Evolutionary conservation across 2,329 filamentous ascomycete genomes (phyloP).

Genomic region (Monosporascus sp.): DNA sequence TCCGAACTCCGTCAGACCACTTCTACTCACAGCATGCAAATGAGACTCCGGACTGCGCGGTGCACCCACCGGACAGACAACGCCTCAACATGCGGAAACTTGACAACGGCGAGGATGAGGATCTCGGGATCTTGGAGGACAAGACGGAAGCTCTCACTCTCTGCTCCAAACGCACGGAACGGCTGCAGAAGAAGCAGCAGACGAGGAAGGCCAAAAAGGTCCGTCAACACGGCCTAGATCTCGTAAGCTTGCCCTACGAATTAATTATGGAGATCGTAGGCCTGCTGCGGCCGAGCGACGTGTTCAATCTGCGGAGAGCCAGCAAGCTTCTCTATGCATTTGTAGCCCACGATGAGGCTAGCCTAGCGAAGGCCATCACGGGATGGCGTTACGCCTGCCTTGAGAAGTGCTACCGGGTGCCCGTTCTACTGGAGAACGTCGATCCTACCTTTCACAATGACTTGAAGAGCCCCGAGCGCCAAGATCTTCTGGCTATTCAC

Average conservation of each 20-base stretch:
- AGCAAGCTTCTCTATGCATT: conserved; percentile 37
- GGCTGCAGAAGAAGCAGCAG: conserved; percentile 35
- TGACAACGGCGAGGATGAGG: conserved; percentile 29
- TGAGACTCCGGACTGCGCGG: too few relatives aligned
- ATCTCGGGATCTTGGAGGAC: conserved; percentile 40
- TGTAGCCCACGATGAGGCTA: conserved; percentile 36
- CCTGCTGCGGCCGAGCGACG: conserved; percentile 44
- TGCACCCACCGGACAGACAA: too few relatives aligned
- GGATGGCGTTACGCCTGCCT: conserved; percentile 44
- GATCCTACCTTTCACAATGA: conserved; percentile 14
- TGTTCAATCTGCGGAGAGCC: conserved; percentile 40
- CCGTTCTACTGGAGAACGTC: conserved; percentile 35
- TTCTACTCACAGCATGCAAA: too few relatives aligned
- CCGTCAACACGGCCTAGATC: conserved; percentile 23
- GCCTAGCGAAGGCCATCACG: conserved; percentile 40
- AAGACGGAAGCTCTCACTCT: conserved; percentile 41
- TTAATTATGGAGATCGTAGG: conserved; percentile 43
- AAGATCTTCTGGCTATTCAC: conserved; percentile 39
- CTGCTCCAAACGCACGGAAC: conserved; percentile 48
- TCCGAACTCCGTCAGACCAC: too few relatives aligned
- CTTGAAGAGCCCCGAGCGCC: conserved; percentile 32
- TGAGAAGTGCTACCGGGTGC: conserved; percentile 45
- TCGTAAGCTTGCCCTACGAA: conserved; percentile 48
- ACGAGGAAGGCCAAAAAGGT: conserved; percentile 33
- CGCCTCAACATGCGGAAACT: conserved; percentile 7